Percentiles rank a stretch among this genome's conserved stretches.
These are phyloP conservation scores for Polyporus arcularius DNA, from an alignment of 768 basidiomycete species.

Conservation along the genomic window DNA sequence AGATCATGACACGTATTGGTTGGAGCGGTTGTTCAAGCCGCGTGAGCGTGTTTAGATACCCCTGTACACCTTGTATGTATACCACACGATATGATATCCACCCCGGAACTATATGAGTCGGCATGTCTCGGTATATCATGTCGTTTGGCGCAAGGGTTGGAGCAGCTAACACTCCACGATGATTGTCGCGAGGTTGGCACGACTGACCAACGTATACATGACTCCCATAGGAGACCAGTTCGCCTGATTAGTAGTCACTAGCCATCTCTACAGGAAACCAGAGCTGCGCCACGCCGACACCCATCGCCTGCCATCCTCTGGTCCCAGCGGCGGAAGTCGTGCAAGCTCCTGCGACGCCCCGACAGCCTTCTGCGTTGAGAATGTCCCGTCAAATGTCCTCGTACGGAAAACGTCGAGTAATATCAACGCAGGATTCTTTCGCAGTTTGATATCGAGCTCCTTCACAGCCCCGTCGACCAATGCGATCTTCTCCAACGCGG, in stretches of 20 bases:
- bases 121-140: too few relatives aligned
- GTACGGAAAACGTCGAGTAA: constrained; percentile 25
- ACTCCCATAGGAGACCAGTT: too few relatives aligned
- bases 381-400: constrained; percentile 4
- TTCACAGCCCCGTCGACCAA: neutral
- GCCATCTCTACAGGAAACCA: neutral
- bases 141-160: too few relatives aligned
- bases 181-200: too few relatives aligned
- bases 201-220: too few relatives aligned
- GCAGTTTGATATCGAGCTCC: constrained; percentile 15
- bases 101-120: too few relatives aligned
- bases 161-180: too few relatives aligned
- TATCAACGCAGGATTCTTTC: constrained; percentile 23
- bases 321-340: neutral
- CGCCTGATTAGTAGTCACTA: too few relatives aligned
- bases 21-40: neutral
- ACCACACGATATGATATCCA: too few relatives aligned
- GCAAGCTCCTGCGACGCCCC: constrained; percentile 4
- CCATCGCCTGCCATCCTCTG: neutral
- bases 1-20: too few relatives aligned
- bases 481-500: constrained; percentile 13
- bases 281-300: neutral
- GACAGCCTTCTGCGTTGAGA: constrained; percentile 17
- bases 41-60: too few relatives aligned
- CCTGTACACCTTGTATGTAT: too few relatives aligned